Evolutionary conservation across 805 yeast species (phyloP), one percentile per base, ranked within the genome.

Genomic region (Torulaspora gathmanii): DNA sequence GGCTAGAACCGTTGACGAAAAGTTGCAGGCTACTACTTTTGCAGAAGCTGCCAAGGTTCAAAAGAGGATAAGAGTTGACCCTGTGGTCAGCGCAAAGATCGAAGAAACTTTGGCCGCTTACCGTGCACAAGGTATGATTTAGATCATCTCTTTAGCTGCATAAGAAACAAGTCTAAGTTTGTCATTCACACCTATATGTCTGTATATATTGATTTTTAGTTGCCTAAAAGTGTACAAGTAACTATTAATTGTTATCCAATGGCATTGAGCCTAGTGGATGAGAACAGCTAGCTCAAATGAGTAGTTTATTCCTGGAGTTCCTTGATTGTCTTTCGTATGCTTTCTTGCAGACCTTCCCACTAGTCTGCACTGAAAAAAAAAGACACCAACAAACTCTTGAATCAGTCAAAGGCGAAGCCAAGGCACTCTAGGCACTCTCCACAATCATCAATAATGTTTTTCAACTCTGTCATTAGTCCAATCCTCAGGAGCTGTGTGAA

Each of bases 41-140:
- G 90, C 91, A 49, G 96, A 88, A 70, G 96, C 97, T 52, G 81
- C 96, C 40, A 86, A 85, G 67, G 80, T 89, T 71, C 99, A 93
- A 74, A 70, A 81, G 61, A 80, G 83, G 61, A 79, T 93, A 57
- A 80, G 75, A 69, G 68, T 74, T 42, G 93, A 85, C 61, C 86
- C 87, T 33, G 68, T 74, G 20, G 73, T 84, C 63, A 74, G 78
- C 56, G 70, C 70, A 29, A 83, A 80, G 68, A 78, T 85, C 53
- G 74, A 75, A 50, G 85, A 82, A 66, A 70, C 83, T 36, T 66
- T 81, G 70, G 71, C 71, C 48, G 57, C 63, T 28, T 62, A 59
- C 44, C 64, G 60, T 47, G 63, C 64, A 33, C 66, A 61, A 46
- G 65, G 64, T 40, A 50, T 60, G 54, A 53, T 57, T 37, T 60